Base-by-base conservation (phyloP, 805 yeast species). In the Zygotorulaspora chibaensis region DNA sequence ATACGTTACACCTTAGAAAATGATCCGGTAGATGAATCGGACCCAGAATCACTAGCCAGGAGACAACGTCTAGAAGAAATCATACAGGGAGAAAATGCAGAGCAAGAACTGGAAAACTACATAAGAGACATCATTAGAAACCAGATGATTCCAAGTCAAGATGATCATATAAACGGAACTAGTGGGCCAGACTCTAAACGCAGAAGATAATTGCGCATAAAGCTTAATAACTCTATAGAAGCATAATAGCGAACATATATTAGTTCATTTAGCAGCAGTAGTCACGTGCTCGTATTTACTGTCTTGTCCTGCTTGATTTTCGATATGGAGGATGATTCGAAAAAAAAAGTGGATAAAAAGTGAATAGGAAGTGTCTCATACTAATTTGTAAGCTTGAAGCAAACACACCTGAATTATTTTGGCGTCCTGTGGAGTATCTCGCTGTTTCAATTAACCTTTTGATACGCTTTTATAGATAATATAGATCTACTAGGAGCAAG, bases 61-160 rank as follows among this genome's bases (percentile, higher is more conserved):
- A 75, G 93, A 53, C 69, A 71, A 54, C 72, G 76, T 58, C 69
- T 91, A 18, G 86, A 84, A 57, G 77, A 74, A 33, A 87, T 91
- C 18, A 75, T 89, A 51, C 75, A 80, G 51, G 81, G 95, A 45
- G 95, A 83, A 3, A 83, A 87, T 57, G 87, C 91, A 2, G 96
- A 89, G 61, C 87, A 80, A 51, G 84, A 80, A 25, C 70, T 90
- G 37, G 79, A 84, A 57, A 79, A 79, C 35, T 77, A 84, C 55
- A 79, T 90, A 27, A 70, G 78, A 52, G 77, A 77, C 11, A 81
- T 84, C 9, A 82, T 90, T 3, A 77, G 81, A 35, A 75, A 77
- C 40, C 83, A 83, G 40, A 62, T 78, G 39, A 35, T 56, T 43
- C 45, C 41, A 1, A 37, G 35, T 15, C 38, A 37, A 31, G 56